A percentile compares a stretch with the other conserved stretches of the same genome.
phyloP scores from a whole-genome alignment of 1,139 yeast species.

The Pichia sp. region DNA sequence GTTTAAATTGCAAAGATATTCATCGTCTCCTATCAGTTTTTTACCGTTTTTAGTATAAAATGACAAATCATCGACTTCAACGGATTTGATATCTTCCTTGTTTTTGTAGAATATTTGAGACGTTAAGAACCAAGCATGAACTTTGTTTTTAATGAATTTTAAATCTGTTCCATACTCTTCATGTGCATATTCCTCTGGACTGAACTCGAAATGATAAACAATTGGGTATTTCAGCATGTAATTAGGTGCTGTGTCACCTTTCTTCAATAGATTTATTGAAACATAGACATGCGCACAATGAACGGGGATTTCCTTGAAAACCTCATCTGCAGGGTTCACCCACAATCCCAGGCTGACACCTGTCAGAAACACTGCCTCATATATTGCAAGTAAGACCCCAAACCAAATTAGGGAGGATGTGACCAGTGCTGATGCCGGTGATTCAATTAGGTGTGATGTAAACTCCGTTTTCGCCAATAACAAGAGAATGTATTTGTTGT shows the following conservation, averaged over 20 bases:
- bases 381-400: slow-evolving; percentile 30
- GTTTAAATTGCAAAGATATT: slow-evolving; percentile 50
- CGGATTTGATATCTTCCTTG: slow-evolving; percentile 22
- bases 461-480: slow-evolving; percentile 13
- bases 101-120: slow-evolving; percentile 35
- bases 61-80: slow-evolving; percentile 26
- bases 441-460: slow-evolving; percentile 17
- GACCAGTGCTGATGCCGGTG: slow-evolving; percentile 24
- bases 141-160: slow-evolving; percentile 47
- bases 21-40: slow-evolving; percentile 28
- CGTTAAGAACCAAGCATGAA: slow-evolving; percentile 43
- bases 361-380: slow-evolving; percentile 38
- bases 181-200: slow-evolving; percentile 71
- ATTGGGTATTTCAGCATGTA: slow-evolving; percentile 33
- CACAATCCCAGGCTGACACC: slow-evolving; percentile 44
- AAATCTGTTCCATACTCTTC: slow-evolving; percentile 69
- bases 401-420: slow-evolving; percentile 34
- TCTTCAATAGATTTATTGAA: slow-evolving; percentile 34
- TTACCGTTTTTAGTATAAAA: slow-evolving; percentile 27
- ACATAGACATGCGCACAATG: slow-evolving; percentile 71
- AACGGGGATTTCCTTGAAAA: slow-evolving; percentile 60
- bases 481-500: slow-evolving; percentile 11
- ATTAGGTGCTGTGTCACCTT: slow-evolving; percentile 5
- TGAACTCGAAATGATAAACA: slow-evolving; percentile 64
- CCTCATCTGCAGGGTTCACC: slow-evolving; percentile 58